Evolutionary conservation across 1,284 basidiomycete genomes (phyloP).

Genomic region (Thelephora terrestris): DNA sequence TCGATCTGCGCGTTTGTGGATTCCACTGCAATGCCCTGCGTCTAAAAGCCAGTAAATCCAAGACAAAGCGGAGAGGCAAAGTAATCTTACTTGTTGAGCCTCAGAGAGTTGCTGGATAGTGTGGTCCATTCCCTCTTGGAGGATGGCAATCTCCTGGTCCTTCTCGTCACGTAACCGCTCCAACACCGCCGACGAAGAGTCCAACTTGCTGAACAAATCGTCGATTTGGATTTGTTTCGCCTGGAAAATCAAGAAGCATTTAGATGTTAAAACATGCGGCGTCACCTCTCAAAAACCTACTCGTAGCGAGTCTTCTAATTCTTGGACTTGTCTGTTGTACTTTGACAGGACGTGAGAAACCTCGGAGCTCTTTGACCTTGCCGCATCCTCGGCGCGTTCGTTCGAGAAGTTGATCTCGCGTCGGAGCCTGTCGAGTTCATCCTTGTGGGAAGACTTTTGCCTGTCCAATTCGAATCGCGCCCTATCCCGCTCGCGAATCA

Average conservation of each 20-base stretch:
- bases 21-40: constrained; percentile 76
- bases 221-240: constrained; percentile 93
- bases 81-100: constrained; percentile 59
- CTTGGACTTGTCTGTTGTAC: constrained; percentile 93
- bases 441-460: constrained; percentile 89
- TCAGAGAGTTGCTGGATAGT: constrained; percentile 89
- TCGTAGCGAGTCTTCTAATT: constrained; percentile 89
- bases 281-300: constrained; percentile 35
- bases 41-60: constrained; percentile 30
- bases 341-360: constrained; percentile 83
- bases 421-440: constrained; percentile 88
- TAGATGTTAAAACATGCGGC: background rate
- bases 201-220: constrained; percentile 73
- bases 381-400: constrained; percentile 92
- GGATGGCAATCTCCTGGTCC: constrained; percentile 91
- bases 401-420: constrained; percentile 96
- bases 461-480: constrained; percentile 97
- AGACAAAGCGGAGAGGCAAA: background rate
- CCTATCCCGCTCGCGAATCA: constrained; percentile 96
- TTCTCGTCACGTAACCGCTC: constrained; percentile 88
- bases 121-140: constrained; percentile 94
- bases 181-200: constrained; percentile 66
- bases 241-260: constrained; percentile 29
- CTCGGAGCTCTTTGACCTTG: constrained; percentile 87
- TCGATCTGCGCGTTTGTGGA: constrained; percentile 95